Evolutionary conservation across 2,329 filamentous ascomycete genomes (phyloP).

Genomic region (Arthrinium puccinioides): DNA sequence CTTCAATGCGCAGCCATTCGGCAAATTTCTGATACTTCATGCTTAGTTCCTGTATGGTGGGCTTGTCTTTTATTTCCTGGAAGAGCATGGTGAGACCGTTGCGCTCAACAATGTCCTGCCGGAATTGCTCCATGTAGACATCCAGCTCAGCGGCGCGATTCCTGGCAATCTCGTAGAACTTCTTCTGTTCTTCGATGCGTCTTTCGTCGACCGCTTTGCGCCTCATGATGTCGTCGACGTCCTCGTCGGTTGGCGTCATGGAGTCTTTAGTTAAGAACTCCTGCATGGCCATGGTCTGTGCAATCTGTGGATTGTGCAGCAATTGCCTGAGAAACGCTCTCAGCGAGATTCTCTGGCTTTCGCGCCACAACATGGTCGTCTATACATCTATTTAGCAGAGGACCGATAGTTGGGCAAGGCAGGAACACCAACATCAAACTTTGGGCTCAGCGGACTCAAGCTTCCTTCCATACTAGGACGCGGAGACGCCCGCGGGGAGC

Average conservation of each 20-base stretch:
- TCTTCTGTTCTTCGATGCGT: constrained; percentile 83
- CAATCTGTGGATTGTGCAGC: constrained; percentile 76
- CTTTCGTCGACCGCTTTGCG: constrained; percentile 80
- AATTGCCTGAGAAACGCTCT: constrained; percentile 85
- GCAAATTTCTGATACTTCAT: constrained; percentile 97
- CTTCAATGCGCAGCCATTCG: constrained; percentile 95
- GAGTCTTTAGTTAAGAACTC: constrained; percentile 75
- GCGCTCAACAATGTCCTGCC: constrained; percentile 57
- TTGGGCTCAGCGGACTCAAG: constrained; percentile 18
- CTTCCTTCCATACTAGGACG: constrained; percentile 36
- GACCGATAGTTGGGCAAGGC: not conserved
- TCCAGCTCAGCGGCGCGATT: constrained; percentile 87
- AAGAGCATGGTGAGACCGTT: constrained; percentile 91
- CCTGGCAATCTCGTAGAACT: constrained; percentile 92
- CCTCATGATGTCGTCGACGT: constrained; percentile 70
- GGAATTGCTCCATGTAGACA: constrained; percentile 93
- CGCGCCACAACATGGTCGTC: constrained; percentile 64
- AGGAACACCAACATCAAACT: constrained; percentile 20
- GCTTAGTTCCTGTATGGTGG: constrained; percentile 79
- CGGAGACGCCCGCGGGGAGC: constrained; percentile 26
- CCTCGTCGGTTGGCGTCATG: constrained; percentile 70
- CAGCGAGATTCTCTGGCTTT: constrained; percentile 85
- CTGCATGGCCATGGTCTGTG: constrained; percentile 72
- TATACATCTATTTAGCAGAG: constrained; percentile 26
- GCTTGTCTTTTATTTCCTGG: constrained; percentile 84